These are phyloP conservation scores for Spathaspora girioi DNA, from an alignment of 805 yeast genomes.

Conservation along the genomic window DNA sequence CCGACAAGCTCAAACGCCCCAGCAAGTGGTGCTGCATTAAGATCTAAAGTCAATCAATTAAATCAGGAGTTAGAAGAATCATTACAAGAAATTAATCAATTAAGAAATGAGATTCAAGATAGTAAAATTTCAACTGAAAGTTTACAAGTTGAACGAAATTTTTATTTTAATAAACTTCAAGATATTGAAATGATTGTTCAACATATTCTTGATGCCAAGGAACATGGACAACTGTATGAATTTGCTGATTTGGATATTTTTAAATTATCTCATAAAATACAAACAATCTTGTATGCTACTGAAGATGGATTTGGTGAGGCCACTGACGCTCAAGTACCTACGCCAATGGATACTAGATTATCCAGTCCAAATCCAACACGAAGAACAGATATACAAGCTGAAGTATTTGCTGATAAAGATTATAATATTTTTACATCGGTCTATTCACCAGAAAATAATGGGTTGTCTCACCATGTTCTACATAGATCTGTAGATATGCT, in stretches of 20 bases:
- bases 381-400: not conserved
- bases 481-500: conserved; percentile 7
- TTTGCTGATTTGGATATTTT: conserved; percentile 19
- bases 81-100: conserved; percentile 32
- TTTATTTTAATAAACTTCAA: conserved; percentile 84
- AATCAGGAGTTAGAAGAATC: conserved; percentile 46
- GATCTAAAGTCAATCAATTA: conserved; percentile 2
- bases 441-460: conserved; percentile 12
- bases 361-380: not conserved
- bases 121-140: conserved; percentile 58
- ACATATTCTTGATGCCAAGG: conserved; percentile 30
- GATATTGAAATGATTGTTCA: conserved; percentile 83
- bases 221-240: conserved; percentile 41
- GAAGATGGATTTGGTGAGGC: conserved; percentile 66
- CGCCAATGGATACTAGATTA: conserved; percentile 1
- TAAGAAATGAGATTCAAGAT: conserved; percentile 53
- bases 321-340: not conserved
- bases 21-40: not conserved
- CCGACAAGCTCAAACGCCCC: not conserved
- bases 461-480: not conserved
- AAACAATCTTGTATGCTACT: conserved; percentile 72
- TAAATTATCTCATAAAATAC: conserved; percentile 51
- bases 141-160: conserved; percentile 79
- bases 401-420: conserved; percentile 1
- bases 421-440: not conserved